phyloP scores from a whole-genome alignment of 495 filamentous ascomycete species.

The Penicillium canescens region DNA sequence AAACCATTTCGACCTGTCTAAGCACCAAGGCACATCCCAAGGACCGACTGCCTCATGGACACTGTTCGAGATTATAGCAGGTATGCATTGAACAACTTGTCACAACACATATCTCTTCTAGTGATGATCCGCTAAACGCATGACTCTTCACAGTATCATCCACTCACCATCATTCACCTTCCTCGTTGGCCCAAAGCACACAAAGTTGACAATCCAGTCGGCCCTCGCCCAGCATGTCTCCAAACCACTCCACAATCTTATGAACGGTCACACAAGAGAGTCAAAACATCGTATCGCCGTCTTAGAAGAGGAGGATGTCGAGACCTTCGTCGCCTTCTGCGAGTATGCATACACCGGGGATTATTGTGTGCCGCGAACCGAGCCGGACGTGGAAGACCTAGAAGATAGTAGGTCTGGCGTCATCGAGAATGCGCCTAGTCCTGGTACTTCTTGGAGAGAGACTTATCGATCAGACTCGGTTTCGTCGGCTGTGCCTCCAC shows the following conservation, averaged over 20 bases:
- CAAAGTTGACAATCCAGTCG: slow-evolving; percentile 49
- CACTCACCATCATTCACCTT: slow-evolving; percentile 49
- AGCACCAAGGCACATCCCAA: no score
- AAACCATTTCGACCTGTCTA: no score
- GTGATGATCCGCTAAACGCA: neutral
- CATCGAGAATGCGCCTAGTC: slow-evolving; percentile 8
- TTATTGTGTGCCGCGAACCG: slow-evolving; percentile 36
- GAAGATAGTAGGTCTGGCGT: slow-evolving; percentile 14
- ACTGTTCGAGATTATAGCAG: slow-evolving; percentile 31
- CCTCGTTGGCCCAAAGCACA: slow-evolving; percentile 46
- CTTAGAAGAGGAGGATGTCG: slow-evolving; percentile 47
- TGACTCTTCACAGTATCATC: slow-evolving; percentile 36
- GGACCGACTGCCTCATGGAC: slow-evolving; percentile 26
- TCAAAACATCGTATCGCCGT: slow-evolving; percentile 44
- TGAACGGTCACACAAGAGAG: slow-evolving; percentile 47
- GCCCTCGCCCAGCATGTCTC: slow-evolving; percentile 49
- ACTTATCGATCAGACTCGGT: slow-evolving; percentile 25
- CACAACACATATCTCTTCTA: neutral
- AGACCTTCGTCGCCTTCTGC: slow-evolving; percentile 49
- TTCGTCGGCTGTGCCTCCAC: slow-evolving; percentile 20
- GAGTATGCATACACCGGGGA: slow-evolving; percentile 53
- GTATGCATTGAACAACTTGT: slow-evolving; percentile 20
- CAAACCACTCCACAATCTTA: slow-evolving; percentile 43
- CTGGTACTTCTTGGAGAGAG: slow-evolving; percentile 19
- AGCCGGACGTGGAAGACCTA: neutral